A percentile compares a stretch with the other conserved stretches of the same genome.
These are phyloP conservation scores for Neurospora intermedia DNA, from an alignment of 495 filamentous ascomycete genomes.

Conservation along the genomic window DNA sequence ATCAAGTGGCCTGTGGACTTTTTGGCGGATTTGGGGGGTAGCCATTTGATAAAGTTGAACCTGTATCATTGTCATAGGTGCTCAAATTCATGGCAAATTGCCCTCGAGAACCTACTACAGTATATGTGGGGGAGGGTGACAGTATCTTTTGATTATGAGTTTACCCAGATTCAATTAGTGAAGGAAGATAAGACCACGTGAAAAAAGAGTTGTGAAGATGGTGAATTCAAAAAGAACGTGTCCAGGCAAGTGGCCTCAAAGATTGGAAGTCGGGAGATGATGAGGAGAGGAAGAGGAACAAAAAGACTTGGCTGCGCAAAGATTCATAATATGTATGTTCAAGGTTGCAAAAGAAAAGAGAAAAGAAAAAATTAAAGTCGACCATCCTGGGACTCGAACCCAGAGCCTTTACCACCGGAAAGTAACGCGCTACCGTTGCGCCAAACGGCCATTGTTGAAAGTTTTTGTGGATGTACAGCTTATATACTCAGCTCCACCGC, in stretches of 20 bases:
- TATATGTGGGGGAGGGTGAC: no score
- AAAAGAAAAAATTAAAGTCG: neutral
- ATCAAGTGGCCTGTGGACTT: no score
- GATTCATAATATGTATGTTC: no score
- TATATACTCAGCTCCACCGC: no score
- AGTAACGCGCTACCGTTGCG: neutral
- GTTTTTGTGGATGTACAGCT: no score
- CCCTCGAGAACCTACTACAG: neutral
- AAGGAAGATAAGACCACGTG: neutral
- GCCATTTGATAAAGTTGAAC: neutral
- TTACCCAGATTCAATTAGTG: neutral
- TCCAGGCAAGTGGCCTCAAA: neutral
- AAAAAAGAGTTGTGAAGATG: neutral
- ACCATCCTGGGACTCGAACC: constrained; percentile 8
- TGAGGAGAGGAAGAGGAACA: neutral
- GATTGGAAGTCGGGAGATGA: neutral
- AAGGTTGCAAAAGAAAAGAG: neutral
- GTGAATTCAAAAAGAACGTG: neutral
- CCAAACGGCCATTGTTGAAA: neutral
- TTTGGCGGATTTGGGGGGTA: neutral
- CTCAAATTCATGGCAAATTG: neutral
- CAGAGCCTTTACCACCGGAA: neutral
- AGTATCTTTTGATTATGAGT: no score
- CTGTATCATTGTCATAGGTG: neutral
- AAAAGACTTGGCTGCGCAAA: neutral